Evolutionary conservation across 306 rosid genomes (phyloP).

Genomic region (Pachyrhizus erosus): DNA sequence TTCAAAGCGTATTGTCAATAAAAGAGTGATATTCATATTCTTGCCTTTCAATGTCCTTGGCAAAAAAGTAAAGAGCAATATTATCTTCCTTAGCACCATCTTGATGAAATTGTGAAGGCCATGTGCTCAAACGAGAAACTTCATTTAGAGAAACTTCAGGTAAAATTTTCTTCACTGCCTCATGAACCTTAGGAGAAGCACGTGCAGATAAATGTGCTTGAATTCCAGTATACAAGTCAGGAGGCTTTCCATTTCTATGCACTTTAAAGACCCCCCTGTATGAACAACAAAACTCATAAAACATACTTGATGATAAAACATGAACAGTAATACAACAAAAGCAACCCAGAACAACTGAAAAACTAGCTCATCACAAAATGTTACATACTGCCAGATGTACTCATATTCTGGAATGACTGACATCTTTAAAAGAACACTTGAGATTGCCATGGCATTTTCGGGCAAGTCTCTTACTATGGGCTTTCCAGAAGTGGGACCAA

Average conservation of each 20-base stretch:
- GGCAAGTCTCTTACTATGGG: conserved; percentile 52
- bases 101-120: conserved; percentile 87
- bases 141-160: conserved; percentile 66
- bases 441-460: conserved; percentile 42
- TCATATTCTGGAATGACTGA: conserved; percentile 80
- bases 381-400: conserved; percentile 83
- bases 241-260: conserved; percentile 62
- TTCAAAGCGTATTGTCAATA: neutral
- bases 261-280: conserved; percentile 85
- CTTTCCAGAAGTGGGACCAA: conserved; percentile 51
- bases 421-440: conserved; percentile 51
- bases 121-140: conserved; percentile 81
- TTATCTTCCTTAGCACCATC: conserved; percentile 82
- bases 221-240: conserved; percentile 66
- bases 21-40: conserved; percentile 29
- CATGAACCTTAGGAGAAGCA: conserved; percentile 81
- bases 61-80: conserved; percentile 93
- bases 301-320: conserved; percentile 37
- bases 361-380: conserved; percentile 41
- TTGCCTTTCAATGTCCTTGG: conserved; percentile 80
- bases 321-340: neutral
- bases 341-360: conserved; percentile 27
- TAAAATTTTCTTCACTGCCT: conserved; percentile 63
- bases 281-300: conserved; percentile 41
- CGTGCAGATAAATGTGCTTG: conserved; percentile 89